These are phyloP conservation scores for Naganishia sp. DNA, from an alignment of 1,284 basidiomycete genomes.

Conservation along the genomic window DNA sequence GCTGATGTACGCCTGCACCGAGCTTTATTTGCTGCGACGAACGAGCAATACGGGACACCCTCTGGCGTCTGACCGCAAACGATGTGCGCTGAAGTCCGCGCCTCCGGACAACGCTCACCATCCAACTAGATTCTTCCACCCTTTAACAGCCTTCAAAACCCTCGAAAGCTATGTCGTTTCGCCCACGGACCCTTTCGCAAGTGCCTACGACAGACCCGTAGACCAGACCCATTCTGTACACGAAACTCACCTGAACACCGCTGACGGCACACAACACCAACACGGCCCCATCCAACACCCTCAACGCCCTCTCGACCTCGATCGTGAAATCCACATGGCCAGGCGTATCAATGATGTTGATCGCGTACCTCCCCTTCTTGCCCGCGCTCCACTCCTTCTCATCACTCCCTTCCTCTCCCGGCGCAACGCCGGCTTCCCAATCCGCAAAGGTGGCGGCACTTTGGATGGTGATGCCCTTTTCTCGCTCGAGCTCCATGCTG, in stretches of 20 bases:
- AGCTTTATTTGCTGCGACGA: too few relatives aligned
- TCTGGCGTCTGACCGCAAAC: too few relatives aligned
- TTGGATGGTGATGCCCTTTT: slow-evolving; percentile 99
- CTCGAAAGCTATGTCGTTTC: too few relatives aligned
- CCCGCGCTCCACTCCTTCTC: slow-evolving; percentile 57
- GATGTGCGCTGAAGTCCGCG: too few relatives aligned
- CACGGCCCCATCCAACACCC: slow-evolving; percentile 95
- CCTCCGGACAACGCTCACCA: too few relatives aligned
- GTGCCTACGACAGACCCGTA: too few relatives aligned
- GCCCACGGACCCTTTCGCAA: too few relatives aligned
- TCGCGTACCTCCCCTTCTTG: slow-evolving; percentile 77
- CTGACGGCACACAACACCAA: slow-evolving; percentile 95
- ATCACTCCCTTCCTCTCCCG: slow-evolving; percentile 44
- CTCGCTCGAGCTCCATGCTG: slow-evolving; percentile 97
- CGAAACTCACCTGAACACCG: slow-evolving; percentile 75
- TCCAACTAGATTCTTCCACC: too few relatives aligned
- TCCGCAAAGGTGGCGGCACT: slow-evolving; percentile 98
- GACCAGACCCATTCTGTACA: too few relatives aligned
- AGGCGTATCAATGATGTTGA: slow-evolving; percentile 99
- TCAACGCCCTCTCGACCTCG: slow-evolving; percentile 94
- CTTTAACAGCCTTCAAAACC: too few relatives aligned
- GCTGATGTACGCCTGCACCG: too few relatives aligned
- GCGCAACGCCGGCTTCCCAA: slow-evolving; percentile 70
- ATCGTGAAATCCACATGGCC: slow-evolving; percentile 99
- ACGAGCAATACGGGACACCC: too few relatives aligned